phyloP scores from a whole-genome alignment of 2,329 filamentous ascomycete genomes.

The Tolypocladium endophyticum region DNA sequence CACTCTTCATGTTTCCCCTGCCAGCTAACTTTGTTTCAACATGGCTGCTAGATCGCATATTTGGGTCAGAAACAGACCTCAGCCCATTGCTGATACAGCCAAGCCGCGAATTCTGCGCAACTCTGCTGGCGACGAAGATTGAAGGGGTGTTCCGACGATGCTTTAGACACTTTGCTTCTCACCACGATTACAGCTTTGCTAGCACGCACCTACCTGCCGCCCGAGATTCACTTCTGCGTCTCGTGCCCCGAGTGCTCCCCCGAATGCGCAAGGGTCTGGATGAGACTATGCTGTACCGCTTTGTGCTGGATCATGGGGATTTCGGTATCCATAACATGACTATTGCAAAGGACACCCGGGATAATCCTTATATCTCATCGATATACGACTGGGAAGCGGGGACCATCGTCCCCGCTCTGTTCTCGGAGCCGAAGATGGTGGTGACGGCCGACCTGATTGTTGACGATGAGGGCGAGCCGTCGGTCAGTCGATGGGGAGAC shows the following conservation, averaged over 20 bases:
- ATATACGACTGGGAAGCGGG: conserved; percentile 20
- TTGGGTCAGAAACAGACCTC: neutral
- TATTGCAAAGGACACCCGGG: neutral
- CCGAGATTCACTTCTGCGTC: conserved; percentile 14
- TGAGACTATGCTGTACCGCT: conserved; percentile 12
- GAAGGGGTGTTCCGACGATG: conserved; percentile 13
- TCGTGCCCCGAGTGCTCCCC: conserved; percentile 13
- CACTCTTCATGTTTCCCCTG: conserved; percentile 9
- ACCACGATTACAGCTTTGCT: neutral
- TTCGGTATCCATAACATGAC: conserved; percentile 22
- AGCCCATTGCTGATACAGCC: conserved; percentile 9
- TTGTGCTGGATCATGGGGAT: conserved; percentile 23
- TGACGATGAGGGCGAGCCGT: conserved; percentile 11
- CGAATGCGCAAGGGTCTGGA: neutral
- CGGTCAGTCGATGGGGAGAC: conserved; percentile 9
- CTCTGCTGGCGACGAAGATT: conserved; percentile 15
- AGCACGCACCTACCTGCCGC: conserved; percentile 5
- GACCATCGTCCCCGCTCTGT: conserved; percentile 17
- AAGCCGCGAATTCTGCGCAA: conserved; percentile 17
- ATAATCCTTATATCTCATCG: conserved; percentile 13
- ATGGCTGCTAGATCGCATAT: conserved; percentile 6
- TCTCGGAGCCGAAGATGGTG: conserved; percentile 12
- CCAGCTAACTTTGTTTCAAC: conserved; percentile 4
- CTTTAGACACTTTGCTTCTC: neutral
- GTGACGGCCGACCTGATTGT: conserved; percentile 6